These are phyloP conservation scores for Breviolum minutum DNA, from an alignment of 73 alveolate genomes.

Conservation along the genomic window DNA sequence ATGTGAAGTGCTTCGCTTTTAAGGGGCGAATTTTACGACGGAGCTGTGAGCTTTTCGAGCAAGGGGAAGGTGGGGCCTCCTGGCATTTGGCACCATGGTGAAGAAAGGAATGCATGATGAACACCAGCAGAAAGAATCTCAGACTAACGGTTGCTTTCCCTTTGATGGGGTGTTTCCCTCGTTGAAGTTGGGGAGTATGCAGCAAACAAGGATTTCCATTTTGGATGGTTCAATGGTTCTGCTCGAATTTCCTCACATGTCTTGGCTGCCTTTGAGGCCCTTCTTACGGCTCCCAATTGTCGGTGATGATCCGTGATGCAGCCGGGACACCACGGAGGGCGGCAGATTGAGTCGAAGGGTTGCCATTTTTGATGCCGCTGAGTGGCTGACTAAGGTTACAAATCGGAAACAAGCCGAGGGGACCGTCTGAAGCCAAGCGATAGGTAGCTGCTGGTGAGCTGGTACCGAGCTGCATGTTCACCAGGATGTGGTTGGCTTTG, in stretches of 20 bases:
- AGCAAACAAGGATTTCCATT: too few species aligned
- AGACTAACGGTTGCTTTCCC: neutral
- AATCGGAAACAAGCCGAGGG: slow-evolving; percentile 3
- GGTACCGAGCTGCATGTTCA: neutral
- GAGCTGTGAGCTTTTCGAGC: slow-evolving; percentile 51
- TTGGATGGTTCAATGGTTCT: neutral
- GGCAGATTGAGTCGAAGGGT: neutral
- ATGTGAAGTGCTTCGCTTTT: neutral
- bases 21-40: slow-evolving; percentile 72
- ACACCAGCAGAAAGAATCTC: neutral
- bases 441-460: neutral
- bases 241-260: neutral
- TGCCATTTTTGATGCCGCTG: neutral
- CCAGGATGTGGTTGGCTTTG: too few species aligned
- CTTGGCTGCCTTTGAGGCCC: neutral
- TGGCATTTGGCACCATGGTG: neutral
- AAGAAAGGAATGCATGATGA: too few species aligned
- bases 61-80: neutral
- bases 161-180: neutral
- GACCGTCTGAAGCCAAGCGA: neutral
- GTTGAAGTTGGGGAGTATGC: neutral
- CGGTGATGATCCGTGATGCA: neutral
- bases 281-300: slow-evolving; percentile 1
- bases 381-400: neutral
- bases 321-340: neutral